Conservation (phyloP, 2,329 filamentous ascomycete species). For the Cordyceps cicadae region DNA sequence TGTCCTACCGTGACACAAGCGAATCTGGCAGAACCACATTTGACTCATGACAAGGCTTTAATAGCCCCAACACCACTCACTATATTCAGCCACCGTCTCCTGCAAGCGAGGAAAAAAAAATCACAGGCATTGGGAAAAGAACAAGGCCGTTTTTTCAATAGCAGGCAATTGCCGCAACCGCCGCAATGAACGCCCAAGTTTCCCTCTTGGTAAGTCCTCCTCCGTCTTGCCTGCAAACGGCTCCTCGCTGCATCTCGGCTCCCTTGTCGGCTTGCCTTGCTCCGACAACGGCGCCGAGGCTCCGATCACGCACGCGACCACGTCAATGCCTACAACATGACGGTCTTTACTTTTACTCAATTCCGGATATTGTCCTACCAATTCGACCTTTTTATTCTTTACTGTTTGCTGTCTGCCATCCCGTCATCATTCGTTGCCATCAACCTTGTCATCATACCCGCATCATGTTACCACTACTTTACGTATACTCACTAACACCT, state of each 20-base stretch:
- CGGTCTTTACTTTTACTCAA: too few species aligned
- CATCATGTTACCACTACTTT: neutral
- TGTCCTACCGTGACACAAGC: neutral
- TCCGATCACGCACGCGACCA: neutral
- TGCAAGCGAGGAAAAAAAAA: neutral
- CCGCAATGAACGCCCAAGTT: constrained; percentile 48
- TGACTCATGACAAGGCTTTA: neutral
- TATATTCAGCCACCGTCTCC: neutral
- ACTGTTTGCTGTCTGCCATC: too few species aligned
- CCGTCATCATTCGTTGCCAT: neutral
- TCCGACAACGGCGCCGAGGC: constrained; percentile 5
- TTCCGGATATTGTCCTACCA: neutral
- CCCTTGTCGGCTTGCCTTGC: constrained; percentile 7
- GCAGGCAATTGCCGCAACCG: neutral
- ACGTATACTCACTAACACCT: neutral
- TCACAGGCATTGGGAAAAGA: neutral
- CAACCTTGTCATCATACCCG: neutral
- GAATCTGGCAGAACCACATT: neutral
- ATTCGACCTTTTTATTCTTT: too few species aligned
- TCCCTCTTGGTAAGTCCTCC: constrained; percentile 44
- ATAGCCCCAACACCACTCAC: neutral
- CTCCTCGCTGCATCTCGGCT: neutral
- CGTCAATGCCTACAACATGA: neutral
- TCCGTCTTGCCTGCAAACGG: neutral
- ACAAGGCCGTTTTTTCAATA: neutral